A percentile compares a stretch with the other conserved stretches of the same genome.
These are phyloP conservation scores for Capsaspora owczarzaki DNA, from an alignment of 78 protist species.

Conservation along the genomic window DNA sequence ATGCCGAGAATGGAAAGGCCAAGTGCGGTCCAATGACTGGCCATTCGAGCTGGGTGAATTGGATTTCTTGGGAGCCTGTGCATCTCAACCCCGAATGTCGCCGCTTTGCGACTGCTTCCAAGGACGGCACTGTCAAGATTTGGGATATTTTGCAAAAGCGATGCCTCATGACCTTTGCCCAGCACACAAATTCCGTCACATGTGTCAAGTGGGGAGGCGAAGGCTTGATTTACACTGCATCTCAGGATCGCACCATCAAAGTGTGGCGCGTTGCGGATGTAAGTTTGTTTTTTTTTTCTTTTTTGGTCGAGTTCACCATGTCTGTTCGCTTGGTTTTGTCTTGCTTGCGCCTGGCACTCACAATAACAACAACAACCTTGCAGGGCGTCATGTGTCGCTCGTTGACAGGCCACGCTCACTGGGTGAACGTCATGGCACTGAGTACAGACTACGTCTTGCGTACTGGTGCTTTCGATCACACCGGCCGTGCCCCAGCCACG, in stretches of 20 bases:
- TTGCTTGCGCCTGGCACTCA: neutral
- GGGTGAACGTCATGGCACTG: conserved; percentile 94
- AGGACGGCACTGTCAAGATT: conserved; percentile 78
- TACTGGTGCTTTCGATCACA: conserved; percentile 83
- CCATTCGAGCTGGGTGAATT: conserved; percentile 74
- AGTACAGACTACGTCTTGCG: conserved; percentile 84
- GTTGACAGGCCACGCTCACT: conserved; percentile 94
- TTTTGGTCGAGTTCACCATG: neutral
- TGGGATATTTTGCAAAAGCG: conserved; percentile 69
- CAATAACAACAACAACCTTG: neutral
- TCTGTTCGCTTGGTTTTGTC: neutral
- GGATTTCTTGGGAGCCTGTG: conserved; percentile 91
- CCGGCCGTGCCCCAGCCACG: neutral
- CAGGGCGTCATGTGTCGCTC: conserved; percentile 47
- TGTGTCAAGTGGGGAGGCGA: conserved; percentile 93
- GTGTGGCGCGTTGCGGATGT: conserved; percentile 46
- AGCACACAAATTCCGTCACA: conserved; percentile 85
- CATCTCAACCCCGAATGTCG: conserved; percentile 44
- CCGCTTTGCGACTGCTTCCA: conserved; percentile 59
- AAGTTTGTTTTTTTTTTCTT: neutral
- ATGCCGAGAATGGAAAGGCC: conserved; percentile 43
- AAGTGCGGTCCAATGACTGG: conserved; percentile 35
- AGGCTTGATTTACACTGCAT: conserved; percentile 78
- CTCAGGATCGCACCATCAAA: conserved; percentile 89
- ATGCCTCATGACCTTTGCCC: conserved; percentile 40